These are phyloP conservation scores for Curvularia eragrostidis DNA, from an alignment of 2,329 filamentous ascomycete genomes.

Conservation along the genomic window DNA sequence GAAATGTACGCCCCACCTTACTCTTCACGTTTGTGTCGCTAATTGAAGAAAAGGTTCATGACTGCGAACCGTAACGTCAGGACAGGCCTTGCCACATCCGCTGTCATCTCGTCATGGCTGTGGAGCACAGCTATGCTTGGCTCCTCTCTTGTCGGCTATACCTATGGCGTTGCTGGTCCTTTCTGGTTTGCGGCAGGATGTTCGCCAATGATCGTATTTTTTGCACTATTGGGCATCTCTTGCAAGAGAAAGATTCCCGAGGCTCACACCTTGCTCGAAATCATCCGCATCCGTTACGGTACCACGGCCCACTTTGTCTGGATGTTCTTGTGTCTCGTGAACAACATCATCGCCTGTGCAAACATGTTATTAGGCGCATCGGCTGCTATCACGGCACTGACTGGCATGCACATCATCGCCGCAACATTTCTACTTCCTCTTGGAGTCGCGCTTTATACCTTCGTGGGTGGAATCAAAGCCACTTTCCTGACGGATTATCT, in stretches of 20 bases:
- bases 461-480: slow-evolving; percentile 74
- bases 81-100: slow-evolving; percentile 83
- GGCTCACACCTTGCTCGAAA: slow-evolving; percentile 84
- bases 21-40: slow-evolving; percentile 61
- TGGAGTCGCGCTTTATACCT: slow-evolving; percentile 81
- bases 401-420: slow-evolving; percentile 77
- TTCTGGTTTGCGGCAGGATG: slow-evolving; percentile 69
- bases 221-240: slow-evolving; percentile 89
- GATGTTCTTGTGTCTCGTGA: slow-evolving; percentile 81
- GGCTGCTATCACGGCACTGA: slow-evolving; percentile 70
- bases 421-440: slow-evolving; percentile 84
- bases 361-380: slow-evolving; percentile 84
- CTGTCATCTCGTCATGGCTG: slow-evolving; percentile 92
- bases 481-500: slow-evolving; percentile 79
- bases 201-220: slow-evolving; percentile 71
- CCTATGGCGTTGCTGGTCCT: slow-evolving; percentile 72
- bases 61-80: slow-evolving; percentile 89
- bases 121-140: slow-evolving; percentile 87
- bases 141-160: slow-evolving; percentile 80
- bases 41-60: slow-evolving; percentile 80
- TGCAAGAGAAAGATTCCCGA: slow-evolving; percentile 86
- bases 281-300: slow-evolving; percentile 82
- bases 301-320: slow-evolving; percentile 75
- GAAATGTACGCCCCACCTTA: no score
- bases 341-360: slow-evolving; percentile 82